Percentiles rank a stretch among this genome's conserved stretches.
phyloP scores from a whole-genome alignment of 345 rosid species.

The Eucalyptus pauciflora region DNA sequence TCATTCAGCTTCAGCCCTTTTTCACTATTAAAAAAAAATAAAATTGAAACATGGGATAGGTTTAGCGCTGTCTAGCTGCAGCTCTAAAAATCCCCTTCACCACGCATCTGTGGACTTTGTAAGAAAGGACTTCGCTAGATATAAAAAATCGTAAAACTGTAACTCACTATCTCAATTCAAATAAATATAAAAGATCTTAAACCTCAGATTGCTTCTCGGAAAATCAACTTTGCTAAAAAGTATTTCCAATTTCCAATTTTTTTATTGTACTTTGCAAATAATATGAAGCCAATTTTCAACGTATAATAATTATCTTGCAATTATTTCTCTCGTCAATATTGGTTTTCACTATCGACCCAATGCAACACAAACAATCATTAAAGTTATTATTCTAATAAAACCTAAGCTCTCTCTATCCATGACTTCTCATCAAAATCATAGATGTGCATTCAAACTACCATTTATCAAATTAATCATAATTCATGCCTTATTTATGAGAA shows the following conservation, averaged over 20 bases:
- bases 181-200: neutral
- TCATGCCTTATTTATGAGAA: constrained; percentile 35
- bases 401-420: neutral
- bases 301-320: too few species aligned
- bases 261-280: too few species aligned
- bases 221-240: too few species aligned
- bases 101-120: neutral
- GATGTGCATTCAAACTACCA: neutral
- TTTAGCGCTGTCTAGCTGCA: neutral
- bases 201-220: neutral
- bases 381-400: neutral
- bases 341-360: neutral
- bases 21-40: too few species aligned
- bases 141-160: neutral
- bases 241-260: too few species aligned
- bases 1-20: neutral
- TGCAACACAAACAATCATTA: neutral
- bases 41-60: neutral
- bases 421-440: neutral
- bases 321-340: neutral
- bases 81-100: neutral
- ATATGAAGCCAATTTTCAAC: too few species aligned
- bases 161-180: neutral
- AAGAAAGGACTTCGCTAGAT: too few species aligned
- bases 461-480: neutral